phyloP scores from a whole-genome alignment of 495 filamentous ascomycete species.

The Amphirosellinia nigrospora region DNA sequence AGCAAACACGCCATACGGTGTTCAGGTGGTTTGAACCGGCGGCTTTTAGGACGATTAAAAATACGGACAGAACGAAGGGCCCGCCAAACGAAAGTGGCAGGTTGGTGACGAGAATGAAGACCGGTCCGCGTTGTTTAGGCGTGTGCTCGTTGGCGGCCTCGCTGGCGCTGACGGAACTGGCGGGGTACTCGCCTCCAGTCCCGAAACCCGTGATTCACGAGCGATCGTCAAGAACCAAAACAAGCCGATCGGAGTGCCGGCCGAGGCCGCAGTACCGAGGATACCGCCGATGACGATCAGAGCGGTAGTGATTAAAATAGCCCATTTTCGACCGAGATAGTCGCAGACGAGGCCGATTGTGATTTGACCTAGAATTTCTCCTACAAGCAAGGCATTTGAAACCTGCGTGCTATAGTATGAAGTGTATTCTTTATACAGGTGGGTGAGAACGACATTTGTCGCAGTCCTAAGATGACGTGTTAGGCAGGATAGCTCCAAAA shows the following conservation, averaged over 20 bases:
- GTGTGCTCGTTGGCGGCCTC: constrained; percentile 56
- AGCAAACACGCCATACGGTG: constrained; percentile 60
- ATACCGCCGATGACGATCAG: constrained; percentile 61
- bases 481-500: background rate
- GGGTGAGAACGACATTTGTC: constrained; percentile 57
- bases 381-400: constrained; percentile 60
- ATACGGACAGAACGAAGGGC: constrained; percentile 55
- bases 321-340: constrained; percentile 59
- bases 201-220: constrained; percentile 61
- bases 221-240: constrained; percentile 64
- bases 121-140: constrained; percentile 43
- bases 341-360: constrained; percentile 58
- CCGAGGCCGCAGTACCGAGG: constrained; percentile 53
- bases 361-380: constrained; percentile 59
- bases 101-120: constrained; percentile 61
- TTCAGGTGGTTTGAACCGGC: constrained; percentile 47
- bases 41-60: constrained; percentile 52
- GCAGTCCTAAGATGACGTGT: constrained; percentile 43
- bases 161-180: constrained; percentile 50
- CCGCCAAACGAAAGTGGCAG: constrained; percentile 57
- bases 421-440: constrained; percentile 54
- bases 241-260: constrained; percentile 54
- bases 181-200: constrained; percentile 50
- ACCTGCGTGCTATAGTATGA: constrained; percentile 45
- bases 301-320: constrained; percentile 56